Base-by-base conservation (phyloP, 106 monocot species). In the Iris macrosiphon region DNA sequence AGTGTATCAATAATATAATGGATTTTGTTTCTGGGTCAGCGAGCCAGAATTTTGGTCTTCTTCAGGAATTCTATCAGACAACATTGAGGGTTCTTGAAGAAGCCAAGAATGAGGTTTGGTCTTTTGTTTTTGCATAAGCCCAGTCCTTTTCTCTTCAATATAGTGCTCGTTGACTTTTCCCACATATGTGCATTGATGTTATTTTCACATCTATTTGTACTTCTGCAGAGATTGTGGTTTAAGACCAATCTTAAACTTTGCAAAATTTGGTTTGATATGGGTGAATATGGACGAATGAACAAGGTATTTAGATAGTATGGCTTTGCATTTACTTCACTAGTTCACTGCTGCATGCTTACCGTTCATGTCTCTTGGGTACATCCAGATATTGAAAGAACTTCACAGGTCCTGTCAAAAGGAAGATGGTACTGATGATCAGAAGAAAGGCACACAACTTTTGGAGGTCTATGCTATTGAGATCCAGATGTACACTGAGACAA, bases 401-500 rank as follows among this genome's bases (percentile, higher is more conserved):
- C 96, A 90, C 61, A 90, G 80, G 73, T 90, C 96, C 39, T 98
- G 96, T 60, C 90, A 60, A 75, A 82, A 60, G 64, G 96, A 90
- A 66, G 96, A 98, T 86, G 96, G 96, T 16, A 75, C 73, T 52
- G 96, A 98, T 83, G 96, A 98, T 67, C 96, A 98, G 62, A 98
- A 98, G 69, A 98, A 98, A 64, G 96, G 96, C 33, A 98, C 96
- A 26, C 96, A 98, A 62, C 86, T 98, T 61, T 55, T 98, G 66
- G 96, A 98, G 69, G 96, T 98, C 31, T 98, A 90, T 87, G 96
- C 96, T 41, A 90, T 98, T 62, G 96, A 98, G 76, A 98, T 98
- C 31, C 96, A 98, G 71, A 98, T 98, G 96, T 90, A 98, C 63
- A 98, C 96, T 5, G 80, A 98, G 53, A 98, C 96, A 46, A 98